Base-by-base conservation (phyloP, 352 stramenopile genomes). In the Aphanomyces stellatus region DNA sequence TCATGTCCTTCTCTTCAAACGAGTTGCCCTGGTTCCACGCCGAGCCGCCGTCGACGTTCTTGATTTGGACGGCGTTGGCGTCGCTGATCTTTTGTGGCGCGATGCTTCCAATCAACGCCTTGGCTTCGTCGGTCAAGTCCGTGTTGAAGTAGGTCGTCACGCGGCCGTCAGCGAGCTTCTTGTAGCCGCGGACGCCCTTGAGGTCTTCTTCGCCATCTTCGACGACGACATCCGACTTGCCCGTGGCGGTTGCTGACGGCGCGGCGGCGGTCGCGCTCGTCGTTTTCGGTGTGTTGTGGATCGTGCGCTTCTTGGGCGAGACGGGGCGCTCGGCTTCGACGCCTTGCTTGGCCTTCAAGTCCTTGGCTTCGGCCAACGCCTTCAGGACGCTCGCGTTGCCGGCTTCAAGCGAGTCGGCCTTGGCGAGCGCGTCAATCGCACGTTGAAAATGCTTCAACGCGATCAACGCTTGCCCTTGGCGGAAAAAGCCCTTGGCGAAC, bases 111-210 rank as follows among this genome's bases (percentile, higher is more conserved):
- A 98, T 98, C 72, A 99, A 94, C 62, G 85, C 78, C 71, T 98
- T 98, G n/a, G 90, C 91, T 69, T 99, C 91, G 55, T 98, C 96
- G 25, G 88, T 96, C 17, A 99, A 83, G 71, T 99, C 96, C 71
- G 98, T 97, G 86, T 99, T 97, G 77, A 99, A 99, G 69, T 98
- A 99, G 19, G 95, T 98, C 51, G 97, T 99, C 66, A 97, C 97
- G 64, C 96, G 96, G 30, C 97, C 97, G 70, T 98, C 93, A n/a
- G 85, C 81, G 30, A 96, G 90, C 74, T 96, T 98, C 79, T 98
- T 98, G 82, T 99, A 99, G 15, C 95, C 95, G 33, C 93, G 79
- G 46, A 98, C 76, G 43, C 77, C 77, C 6, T 72, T 72, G 19
- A 90, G 76, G 15, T 88, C 78, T 10, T 76, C 78, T 3, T 76